A percentile compares a stretch with the other conserved stretches of the same genome.
These are phyloP conservation scores for Pelargonium fulgidum DNA, from an alignment of 441 rosid species.

Conservation along the genomic window DNA sequence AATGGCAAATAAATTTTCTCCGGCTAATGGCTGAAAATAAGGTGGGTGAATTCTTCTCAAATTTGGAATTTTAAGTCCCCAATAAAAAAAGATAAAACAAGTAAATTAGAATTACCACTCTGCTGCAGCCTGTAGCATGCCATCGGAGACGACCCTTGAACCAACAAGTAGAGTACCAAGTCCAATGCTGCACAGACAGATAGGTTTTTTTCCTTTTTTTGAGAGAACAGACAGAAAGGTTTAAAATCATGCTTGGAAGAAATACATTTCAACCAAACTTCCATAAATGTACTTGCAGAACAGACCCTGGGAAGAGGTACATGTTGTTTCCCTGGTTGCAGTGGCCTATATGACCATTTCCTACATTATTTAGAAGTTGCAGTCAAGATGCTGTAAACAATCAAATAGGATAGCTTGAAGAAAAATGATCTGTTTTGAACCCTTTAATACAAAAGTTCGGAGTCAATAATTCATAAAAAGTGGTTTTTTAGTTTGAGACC, in stretches of 20 bases:
- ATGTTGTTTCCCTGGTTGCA: conserved; percentile 99
- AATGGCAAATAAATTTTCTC: not conserved
- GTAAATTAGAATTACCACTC: conserved; percentile 54
- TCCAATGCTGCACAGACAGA: conserved; percentile 62
- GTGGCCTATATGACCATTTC: conserved; percentile 73
- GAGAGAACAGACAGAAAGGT: too few relatives aligned
- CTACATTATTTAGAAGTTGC: conserved; percentile 36
- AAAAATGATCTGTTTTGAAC: conserved; percentile 9
- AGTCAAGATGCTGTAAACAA: conserved; percentile 15
- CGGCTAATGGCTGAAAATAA: too few relatives aligned
- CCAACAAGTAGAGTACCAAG: conserved; percentile 96
- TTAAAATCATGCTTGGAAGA: not conserved
- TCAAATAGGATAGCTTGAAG: not conserved
- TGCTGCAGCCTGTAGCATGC: conserved; percentile 99
- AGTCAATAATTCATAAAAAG: too few relatives aligned
- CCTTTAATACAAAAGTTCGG: not conserved
- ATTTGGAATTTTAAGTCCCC: not conserved
- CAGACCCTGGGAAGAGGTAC: conserved; percentile 99
- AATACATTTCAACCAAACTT: not conserved
- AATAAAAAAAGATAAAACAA: conserved; percentile 6
- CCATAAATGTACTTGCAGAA: conserved; percentile 17
- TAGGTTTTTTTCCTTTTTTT: too few relatives aligned
- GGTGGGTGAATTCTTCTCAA: conserved; percentile 5
- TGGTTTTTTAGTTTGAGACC: too few relatives aligned
- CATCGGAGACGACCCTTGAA: conserved; percentile 79